phyloP scores from a whole-genome alignment of 1,139 yeast genomes.

The Geotrichum bryndzae region DNA sequence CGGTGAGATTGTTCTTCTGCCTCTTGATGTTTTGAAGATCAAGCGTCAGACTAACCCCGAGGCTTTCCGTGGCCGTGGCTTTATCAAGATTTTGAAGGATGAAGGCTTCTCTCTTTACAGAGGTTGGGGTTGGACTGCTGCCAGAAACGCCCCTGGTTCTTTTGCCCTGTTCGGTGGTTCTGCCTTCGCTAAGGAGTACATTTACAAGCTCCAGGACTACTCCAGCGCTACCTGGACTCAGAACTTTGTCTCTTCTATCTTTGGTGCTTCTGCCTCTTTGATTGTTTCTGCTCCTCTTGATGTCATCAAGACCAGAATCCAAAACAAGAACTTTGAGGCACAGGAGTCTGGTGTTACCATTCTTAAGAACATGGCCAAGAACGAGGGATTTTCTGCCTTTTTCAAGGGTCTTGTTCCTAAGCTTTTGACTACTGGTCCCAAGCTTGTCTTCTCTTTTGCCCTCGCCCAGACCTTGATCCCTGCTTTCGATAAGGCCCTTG shows the following conservation, averaged over 20 bases:
- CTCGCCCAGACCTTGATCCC: conserved; percentile 95
- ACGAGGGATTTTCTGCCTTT: conserved; percentile 76
- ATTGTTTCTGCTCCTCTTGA: conserved; percentile 97
- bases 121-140: conserved; percentile 99
- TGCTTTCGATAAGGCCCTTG: conserved; percentile 66
- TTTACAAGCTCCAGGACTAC: conserved; percentile 80
- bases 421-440: conserved; percentile 95
- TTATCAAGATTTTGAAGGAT: conserved; percentile 72
- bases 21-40: conserved; percentile 92
- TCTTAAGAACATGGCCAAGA: conserved; percentile 84
- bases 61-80: conserved; percentile 95
- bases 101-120: conserved; percentile 92
- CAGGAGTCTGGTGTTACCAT: conserved; percentile 92
- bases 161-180: conserved; percentile 97
- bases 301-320: conserved; percentile 97
- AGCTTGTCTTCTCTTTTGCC: conserved; percentile 93
- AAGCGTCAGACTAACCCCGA: conserved; percentile 99
- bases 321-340: conserved; percentile 90
- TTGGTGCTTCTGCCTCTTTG: conserved; percentile 95
- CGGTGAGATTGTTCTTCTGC: conserved; percentile 93
- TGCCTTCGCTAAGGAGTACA: conserved; percentile 96
- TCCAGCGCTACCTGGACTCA: conserved; percentile 90
- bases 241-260: conserved; percentile 91
- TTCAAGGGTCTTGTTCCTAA: conserved; percentile 97
- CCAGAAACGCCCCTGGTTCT: conserved; percentile 98